These are phyloP conservation scores for Stagonosporopsis rhizophila DNA, from an alignment of 2,329 filamentous ascomycete genomes.

Conservation along the genomic window DNA sequence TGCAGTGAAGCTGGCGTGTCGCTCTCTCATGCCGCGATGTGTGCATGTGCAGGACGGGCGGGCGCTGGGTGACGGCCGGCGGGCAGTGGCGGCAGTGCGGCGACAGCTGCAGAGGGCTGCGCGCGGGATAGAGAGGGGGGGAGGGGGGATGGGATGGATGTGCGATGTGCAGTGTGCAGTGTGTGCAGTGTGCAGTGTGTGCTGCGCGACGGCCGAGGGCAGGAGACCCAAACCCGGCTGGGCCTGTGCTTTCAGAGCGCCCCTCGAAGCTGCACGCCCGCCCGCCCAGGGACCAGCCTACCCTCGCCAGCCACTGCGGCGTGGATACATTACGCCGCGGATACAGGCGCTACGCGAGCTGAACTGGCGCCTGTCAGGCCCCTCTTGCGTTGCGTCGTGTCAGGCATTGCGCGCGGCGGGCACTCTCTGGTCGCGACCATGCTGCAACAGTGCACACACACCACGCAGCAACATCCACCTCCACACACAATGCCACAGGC, in stretches of 20 bases:
- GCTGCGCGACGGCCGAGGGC: slow-evolving; percentile 27
- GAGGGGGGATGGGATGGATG: slow-evolving; percentile 32
- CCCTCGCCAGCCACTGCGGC: slow-evolving; percentile 8
- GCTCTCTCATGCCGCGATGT: slow-evolving; percentile 40
- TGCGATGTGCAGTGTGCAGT: slow-evolving; percentile 16
- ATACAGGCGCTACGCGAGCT: slow-evolving; percentile 11
- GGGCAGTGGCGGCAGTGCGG: slow-evolving; percentile 10
- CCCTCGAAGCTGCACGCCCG: slow-evolving; percentile 1
- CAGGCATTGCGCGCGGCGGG: no score
- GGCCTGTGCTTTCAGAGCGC: slow-evolving; percentile 5
- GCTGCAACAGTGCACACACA: no score
- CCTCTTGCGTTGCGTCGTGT: no score
- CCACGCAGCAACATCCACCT: background rate
- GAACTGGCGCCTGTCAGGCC: background rate
- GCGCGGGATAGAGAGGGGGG: slow-evolving; percentile 36
- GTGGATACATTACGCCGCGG: slow-evolving; percentile 15
- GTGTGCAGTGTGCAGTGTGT: slow-evolving; percentile 20
- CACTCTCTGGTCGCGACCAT: no score
- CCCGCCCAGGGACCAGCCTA: background rate
- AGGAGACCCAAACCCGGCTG: background rate
- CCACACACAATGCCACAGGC: background rate
- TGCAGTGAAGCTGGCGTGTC: slow-evolving; percentile 33
- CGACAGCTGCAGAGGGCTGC: slow-evolving; percentile 22
- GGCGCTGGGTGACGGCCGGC: slow-evolving; percentile 36
- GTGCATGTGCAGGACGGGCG: slow-evolving; percentile 31